These are phyloP conservation scores for Trichosporon sp. DNA, from an alignment of 1,284 basidiomycete species.

Conservation along the genomic window DNA sequence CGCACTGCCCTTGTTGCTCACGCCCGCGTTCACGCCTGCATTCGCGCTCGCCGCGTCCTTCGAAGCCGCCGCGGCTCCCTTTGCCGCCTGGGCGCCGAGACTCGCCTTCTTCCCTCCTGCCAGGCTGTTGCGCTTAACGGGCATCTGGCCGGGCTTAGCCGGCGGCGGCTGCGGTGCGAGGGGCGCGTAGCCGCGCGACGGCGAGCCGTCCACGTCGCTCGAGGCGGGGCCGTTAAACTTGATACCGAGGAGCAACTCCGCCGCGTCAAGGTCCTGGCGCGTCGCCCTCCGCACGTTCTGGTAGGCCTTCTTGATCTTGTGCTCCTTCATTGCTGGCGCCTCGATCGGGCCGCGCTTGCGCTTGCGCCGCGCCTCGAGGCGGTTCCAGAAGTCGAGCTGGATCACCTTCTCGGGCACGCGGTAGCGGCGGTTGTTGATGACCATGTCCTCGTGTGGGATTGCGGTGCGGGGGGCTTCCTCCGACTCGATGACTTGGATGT, in stretches of 20 bases:
- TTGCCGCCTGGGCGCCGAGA: not conserved
- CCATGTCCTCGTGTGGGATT: conserved; percentile 47
- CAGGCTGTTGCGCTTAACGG: not conserved
- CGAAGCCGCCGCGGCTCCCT: not conserved
- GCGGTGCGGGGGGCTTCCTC: conserved; percentile 49
- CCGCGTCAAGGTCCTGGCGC: conserved; percentile 31
- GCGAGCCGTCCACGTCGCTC: not conserved
- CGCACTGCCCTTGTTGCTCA: too few species aligned
- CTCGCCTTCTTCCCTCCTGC: not conserved
- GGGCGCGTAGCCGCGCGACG: not conserved
- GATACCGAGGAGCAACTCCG: conserved; percentile 23
- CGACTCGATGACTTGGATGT: conserved; percentile 75
- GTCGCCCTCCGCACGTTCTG: conserved; percentile 11
- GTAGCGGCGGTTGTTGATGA: conserved; percentile 64
- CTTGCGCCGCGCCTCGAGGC: not conserved
- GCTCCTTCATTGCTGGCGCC: conserved; percentile 9
- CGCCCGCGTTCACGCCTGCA: not conserved
- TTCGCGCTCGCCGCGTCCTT: not conserved
- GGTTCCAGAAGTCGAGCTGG: conserved; percentile 87
- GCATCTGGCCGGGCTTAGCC: not conserved
- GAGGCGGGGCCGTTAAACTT: not conserved
- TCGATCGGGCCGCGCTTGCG: conserved; percentile 47
- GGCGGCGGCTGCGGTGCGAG: conserved; percentile 1
- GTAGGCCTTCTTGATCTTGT: conserved; percentile 3
- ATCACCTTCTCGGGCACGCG: conserved; percentile 90